Evolutionary conservation across 2,329 filamentous ascomycete genomes (phyloP), one percentile per base, ranked within the genome.

Genomic region (Sphaceloma murrayae): DNA sequence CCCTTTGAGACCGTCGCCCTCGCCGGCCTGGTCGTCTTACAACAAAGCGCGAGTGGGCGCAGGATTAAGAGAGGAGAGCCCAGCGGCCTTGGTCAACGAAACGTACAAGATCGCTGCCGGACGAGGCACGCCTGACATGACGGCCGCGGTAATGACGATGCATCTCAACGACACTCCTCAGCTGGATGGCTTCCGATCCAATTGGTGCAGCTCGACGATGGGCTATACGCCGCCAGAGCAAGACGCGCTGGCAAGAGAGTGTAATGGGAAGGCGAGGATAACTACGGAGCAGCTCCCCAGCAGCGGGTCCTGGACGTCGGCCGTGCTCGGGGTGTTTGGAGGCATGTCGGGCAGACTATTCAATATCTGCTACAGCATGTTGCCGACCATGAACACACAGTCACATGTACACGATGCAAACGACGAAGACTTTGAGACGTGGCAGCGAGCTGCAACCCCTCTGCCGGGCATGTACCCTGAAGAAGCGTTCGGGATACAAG

Each of bases 261-360:
- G 61, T 26, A 64, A 63, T 48, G 61, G 60, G 19, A 49, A 32
- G 33, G 27, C 26, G 29, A 48, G 43, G 22, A 26, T 45, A n/a
- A 38, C 33, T 21, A 34, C 21, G 4, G 30, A 21, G 10, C n/a
- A 26, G 18, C 46, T 52, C 50, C 43, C 51, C 46, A 38, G 32
- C 27, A 48, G 32, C 33, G 13, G 65, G 69, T n/a, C n/a, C 27
- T 82, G 77, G 79, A 71, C 74, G 21, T 66, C 67, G 13, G 62
- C 75, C 38, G 73, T 82, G 4, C 66, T 85, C 22, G 73, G 66
- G 30, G 70, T 82, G 0, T 70, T 85, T 5, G 78, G 78, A 1
- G 77, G 72, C 19, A 75, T 83, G 3, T 76, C 83, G 1, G 83
- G 85, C 13, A 89, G 81, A 56, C 78, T 94, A 0, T 87, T 85